Evolutionary conservation across 1,284 basidiomycete species (phyloP), one percentile per base, ranked within the genome.

Genomic region (Moesziomyces aphidis): DNA sequence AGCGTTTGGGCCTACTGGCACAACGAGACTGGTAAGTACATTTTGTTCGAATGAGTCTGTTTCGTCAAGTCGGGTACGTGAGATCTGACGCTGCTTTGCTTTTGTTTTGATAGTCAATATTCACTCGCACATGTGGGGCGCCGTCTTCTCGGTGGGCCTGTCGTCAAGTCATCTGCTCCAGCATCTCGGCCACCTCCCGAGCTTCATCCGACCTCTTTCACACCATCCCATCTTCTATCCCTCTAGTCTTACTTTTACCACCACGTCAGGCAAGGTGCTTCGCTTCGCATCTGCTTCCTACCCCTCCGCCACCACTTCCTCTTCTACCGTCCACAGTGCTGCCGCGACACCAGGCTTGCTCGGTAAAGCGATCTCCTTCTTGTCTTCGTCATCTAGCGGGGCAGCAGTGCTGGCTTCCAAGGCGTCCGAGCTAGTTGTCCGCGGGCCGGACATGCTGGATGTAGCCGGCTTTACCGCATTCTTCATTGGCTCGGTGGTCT

Each of bases 101-200:
- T 46, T 44, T 5, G 19, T 11, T 0, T 22, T 54, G 15, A 26
- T 70, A 94, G 93, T 96, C 68, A 96, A 97, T 85, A 94, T 96
- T 55, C 93, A 95, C 85, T 92, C 89, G 55, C 94, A 96, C 82
- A 87, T 95, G 9, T 89, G 90, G 87, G 93, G 91, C 31, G 90
- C 91, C 19, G 80, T 90, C 13, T 80, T 92, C 55, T 94, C 94
- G 82, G 60, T 86, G 36, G 78, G 86, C 21, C 88, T 90, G 77
- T 86, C 61, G 88, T 31, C 50, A 8, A 61, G 78, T 43, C 81
- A 83, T 53, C 49, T 78, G 0, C 70, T 78, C 3, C 71, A 76
- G 43, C 67, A 78, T 51, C 44, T 73, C 21, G 49, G 54, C 10
- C 53, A 66, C 19, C 67, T 83, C 15, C 79, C 80, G 0, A 22